Evolutionary conservation across 805 yeast genomes (phyloP).

Genomic region (Candida takata): DNA sequence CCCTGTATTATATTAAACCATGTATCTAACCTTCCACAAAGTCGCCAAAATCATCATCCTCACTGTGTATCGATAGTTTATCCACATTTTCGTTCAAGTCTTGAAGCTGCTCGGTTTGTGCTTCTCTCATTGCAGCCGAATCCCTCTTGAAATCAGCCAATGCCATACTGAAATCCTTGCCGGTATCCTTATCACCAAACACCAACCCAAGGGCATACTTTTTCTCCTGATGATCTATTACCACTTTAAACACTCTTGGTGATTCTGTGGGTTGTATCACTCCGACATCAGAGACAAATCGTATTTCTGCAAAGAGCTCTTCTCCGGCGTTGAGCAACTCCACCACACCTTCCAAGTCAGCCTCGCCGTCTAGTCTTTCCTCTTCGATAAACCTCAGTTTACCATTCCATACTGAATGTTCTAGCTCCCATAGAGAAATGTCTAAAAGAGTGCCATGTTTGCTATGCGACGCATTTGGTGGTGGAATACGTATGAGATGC

Average conservation of each 20-base stretch:
- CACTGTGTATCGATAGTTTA: constrained; percentile 3
- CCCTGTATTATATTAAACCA: too few species aligned
- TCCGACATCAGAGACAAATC: constrained; percentile 24
- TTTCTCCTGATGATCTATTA: constrained; percentile 25
- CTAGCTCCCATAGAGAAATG: constrained; percentile 26
- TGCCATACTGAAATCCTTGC: constrained; percentile 5
- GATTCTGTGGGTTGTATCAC: constrained; percentile 23
- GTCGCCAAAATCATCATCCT: constrained; percentile 23
- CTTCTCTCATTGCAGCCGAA: not conserved
- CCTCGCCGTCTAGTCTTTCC: constrained; percentile 8
- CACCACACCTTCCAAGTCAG: constrained; percentile 2
- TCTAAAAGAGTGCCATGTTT: constrained; percentile 5
- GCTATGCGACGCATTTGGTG: constrained; percentile 3
- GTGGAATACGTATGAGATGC: constrained; percentile 13
- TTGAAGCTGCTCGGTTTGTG: constrained; percentile 1
- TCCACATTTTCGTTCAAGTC: constrained; percentile 1
- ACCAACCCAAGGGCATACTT: constrained; percentile 36
- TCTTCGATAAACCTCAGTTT: constrained; percentile 24
- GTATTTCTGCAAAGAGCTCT: constrained; percentile 30
- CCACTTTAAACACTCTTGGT: constrained; percentile 28
- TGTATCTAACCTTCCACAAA: constrained; percentile 13
- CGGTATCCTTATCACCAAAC: constrained; percentile 24
- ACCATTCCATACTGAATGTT: constrained; percentile 31
- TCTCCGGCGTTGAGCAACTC: constrained; percentile 8
- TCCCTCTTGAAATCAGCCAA: constrained; percentile 4